These are phyloP conservation scores for Sarocladium brachiariae DNA, from an alignment of 2,329 filamentous ascomycete genomes.

Conservation along the genomic window DNA sequence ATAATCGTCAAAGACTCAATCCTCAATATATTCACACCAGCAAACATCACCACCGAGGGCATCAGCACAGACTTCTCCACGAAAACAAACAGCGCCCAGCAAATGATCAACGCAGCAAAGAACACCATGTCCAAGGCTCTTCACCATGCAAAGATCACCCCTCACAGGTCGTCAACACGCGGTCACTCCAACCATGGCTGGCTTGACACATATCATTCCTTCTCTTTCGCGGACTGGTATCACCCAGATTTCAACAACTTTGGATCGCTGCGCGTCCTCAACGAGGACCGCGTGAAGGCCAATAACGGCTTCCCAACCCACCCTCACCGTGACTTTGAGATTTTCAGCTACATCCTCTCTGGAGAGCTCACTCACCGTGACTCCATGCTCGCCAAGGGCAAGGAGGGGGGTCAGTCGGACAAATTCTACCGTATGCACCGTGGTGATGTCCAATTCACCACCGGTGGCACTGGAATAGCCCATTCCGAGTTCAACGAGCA, in stretches of 20 bases:
- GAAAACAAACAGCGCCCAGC: conserved; percentile 11
- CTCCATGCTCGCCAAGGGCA: conserved; percentile 68
- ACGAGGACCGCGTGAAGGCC: conserved; percentile 75
- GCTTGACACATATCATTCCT: conserved; percentile 82
- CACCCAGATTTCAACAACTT: conserved; percentile 62
- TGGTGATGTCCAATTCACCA: conserved; percentile 86
- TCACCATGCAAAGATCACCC: conserved; percentile 63
- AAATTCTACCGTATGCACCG: conserved; percentile 65
- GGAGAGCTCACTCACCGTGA: conserved; percentile 86
- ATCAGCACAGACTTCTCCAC: conserved; percentile 12
- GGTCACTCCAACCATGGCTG: conserved; percentile 80
- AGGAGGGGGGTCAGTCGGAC: conserved; percentile 52
- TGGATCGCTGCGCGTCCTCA: conserved; percentile 75
- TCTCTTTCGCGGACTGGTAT: conserved; percentile 70
- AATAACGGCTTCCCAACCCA: conserved; percentile 78
- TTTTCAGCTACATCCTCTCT: conserved; percentile 80
- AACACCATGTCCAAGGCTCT: conserved; percentile 55
- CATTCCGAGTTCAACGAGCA: conserved; percentile 82
- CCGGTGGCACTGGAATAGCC: conserved; percentile 72
- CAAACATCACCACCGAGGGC: conserved; percentile 12
- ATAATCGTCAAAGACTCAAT: conserved; percentile 16
- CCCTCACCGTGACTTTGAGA: conserved; percentile 79
- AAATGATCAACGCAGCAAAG: conserved; percentile 30
- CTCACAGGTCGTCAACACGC: conserved; percentile 63
- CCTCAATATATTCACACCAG: conserved; percentile 1